phyloP scores from a whole-genome alignment of 345 rosid genomes.

The Stellera chamaejasme region DNA sequence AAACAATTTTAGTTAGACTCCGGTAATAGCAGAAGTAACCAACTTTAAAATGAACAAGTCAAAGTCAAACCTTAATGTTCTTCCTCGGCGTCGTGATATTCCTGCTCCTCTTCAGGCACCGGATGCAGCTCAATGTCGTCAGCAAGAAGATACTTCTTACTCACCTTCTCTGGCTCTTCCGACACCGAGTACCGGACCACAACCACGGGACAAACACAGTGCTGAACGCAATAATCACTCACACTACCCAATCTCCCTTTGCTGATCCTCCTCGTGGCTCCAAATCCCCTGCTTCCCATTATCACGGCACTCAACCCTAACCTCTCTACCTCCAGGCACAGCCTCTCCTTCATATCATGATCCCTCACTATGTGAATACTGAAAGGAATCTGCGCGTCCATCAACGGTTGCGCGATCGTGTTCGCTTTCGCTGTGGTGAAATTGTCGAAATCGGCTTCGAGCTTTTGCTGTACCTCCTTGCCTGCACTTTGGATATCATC shows the following conservation, averaged over 20 bases:
- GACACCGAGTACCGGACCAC: conserved; percentile 43
- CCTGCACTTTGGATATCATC: background rate
- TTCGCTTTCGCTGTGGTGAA: conserved; percentile 48
- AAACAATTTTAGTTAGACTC: too few species aligned
- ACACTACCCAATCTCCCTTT: conserved; percentile 75
- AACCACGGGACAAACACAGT: conserved; percentile 86
- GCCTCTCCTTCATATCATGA: conserved; percentile 81
- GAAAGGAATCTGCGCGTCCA: conserved; percentile 53
- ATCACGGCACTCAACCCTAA: conserved; percentile 68
- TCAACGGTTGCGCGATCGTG: conserved; percentile 63
- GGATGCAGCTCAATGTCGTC: conserved; percentile 32
- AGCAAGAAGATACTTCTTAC: conserved; percentile 7
- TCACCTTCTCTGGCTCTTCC: conserved; percentile 16
- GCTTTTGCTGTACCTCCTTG: conserved; percentile 29
- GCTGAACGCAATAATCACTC: conserved; percentile 81
- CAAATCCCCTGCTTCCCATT: conserved; percentile 88
- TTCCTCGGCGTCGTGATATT: conserved; percentile 38
- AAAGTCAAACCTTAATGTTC: conserved; percentile 22
- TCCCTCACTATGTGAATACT: conserved; percentile 82
- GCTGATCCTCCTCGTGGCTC: conserved; percentile 39
- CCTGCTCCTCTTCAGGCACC: conserved; percentile 57
- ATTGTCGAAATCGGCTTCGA: conserved; percentile 53
- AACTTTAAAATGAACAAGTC: too few species aligned
- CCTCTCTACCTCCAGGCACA: conserved; percentile 88
- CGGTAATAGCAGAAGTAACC: too few species aligned